Evolutionary conservation across 1,139 yeast genomes (phyloP).

Genomic region (Candida anutae): DNA sequence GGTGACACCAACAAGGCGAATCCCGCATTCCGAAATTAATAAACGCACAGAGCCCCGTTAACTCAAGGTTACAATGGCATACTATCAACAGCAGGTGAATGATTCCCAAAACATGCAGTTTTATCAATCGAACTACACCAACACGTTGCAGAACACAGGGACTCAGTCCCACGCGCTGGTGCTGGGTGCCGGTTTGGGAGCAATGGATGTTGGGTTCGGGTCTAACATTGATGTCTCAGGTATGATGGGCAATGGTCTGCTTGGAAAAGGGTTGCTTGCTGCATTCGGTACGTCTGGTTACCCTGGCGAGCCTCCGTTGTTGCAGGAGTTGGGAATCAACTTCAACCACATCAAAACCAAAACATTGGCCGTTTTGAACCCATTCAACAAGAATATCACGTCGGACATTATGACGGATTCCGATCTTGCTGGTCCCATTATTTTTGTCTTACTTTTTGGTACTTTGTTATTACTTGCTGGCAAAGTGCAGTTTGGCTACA

Average conservation of each 20-base stretch:
- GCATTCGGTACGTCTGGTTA: constrained; percentile 94
- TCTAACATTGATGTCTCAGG: constrained; percentile 38
- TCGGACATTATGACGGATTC: constrained; percentile 83
- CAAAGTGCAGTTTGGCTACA: constrained; percentile 92
- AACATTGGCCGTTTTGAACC: constrained; percentile 82
- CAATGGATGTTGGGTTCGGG: constrained; percentile 35
- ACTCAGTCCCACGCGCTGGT: constrained; percentile 8
- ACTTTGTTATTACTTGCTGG: constrained; percentile 76
- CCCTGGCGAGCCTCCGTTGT: constrained; percentile 85
- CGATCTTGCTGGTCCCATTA: constrained; percentile 91
- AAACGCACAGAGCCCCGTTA: no score
- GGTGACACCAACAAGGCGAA: no score
- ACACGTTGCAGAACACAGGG: constrained; percentile 14
- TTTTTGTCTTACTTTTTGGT: constrained; percentile 88
- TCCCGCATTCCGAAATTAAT: no score
- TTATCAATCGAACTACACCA: constrained; percentile 36
- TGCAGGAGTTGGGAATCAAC: constrained; percentile 91
- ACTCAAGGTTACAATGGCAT: constrained; percentile 36
- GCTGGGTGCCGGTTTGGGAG: constrained; percentile 19
- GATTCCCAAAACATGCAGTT: constrained; percentile 38
- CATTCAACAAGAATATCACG: constrained; percentile 50
- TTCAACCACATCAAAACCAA: constrained; percentile 80
- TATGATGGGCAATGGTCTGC: constrained; percentile 44
- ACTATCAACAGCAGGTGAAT: constrained; percentile 29
- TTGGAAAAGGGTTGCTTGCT: constrained; percentile 74